Percentiles rank a stretch among this genome's conserved stretches.
phyloP scores from a whole-genome alignment of 1,139 yeast genomes.

The Kodamaea alishanica region DNA sequence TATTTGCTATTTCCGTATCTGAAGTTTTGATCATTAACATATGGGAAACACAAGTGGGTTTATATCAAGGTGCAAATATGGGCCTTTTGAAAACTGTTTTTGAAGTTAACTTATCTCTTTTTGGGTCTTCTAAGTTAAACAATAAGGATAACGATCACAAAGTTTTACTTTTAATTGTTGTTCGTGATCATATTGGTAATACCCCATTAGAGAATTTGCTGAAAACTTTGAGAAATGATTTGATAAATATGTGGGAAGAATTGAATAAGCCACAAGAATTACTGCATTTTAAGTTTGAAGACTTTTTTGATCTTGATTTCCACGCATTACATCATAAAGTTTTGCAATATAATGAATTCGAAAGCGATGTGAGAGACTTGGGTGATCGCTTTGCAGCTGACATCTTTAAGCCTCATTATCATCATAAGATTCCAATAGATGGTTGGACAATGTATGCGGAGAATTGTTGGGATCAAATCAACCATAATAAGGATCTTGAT shows the following conservation, averaged over 20 bases:
- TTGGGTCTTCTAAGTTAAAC: slow-evolving; percentile 45
- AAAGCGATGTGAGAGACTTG: slow-evolving; percentile 55
- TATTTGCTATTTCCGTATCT: slow-evolving; percentile 89
- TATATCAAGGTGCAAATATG: slow-evolving; percentile 97
- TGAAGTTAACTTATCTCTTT: slow-evolving; percentile 86
- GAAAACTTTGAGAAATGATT: slow-evolving; percentile 63
- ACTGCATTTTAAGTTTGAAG: slow-evolving; percentile 50
- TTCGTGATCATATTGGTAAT: slow-evolving; percentile 86
- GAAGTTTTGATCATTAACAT: slow-evolving; percentile 87
- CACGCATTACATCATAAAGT: slow-evolving; percentile 83
- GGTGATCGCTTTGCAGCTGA: slow-evolving; percentile 59
- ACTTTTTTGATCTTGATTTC: slow-evolving; percentile 83
- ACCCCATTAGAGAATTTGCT: slow-evolving; percentile 78
- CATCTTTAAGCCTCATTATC: slow-evolving; percentile 68
- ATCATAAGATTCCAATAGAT: slow-evolving; percentile 84
- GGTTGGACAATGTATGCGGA: slow-evolving; percentile 95
- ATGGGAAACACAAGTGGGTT: slow-evolving; percentile 97
- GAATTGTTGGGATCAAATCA: slow-evolving; percentile 93
- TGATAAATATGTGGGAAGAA: slow-evolving; percentile 72
- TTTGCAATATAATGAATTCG: slow-evolving; percentile 71
- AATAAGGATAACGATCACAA: slow-evolving; percentile 46
- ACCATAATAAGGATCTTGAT: slow-evolving; percentile 87
- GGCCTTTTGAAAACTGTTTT: slow-evolving; percentile 91
- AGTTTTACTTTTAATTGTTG: slow-evolving; percentile 78
- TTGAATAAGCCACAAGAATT: slow-evolving; percentile 71